These are phyloP conservation scores for Olyra latifolia DNA, from an alignment of 176 grass and related monocot genomes.

Conservation along the genomic window DNA sequence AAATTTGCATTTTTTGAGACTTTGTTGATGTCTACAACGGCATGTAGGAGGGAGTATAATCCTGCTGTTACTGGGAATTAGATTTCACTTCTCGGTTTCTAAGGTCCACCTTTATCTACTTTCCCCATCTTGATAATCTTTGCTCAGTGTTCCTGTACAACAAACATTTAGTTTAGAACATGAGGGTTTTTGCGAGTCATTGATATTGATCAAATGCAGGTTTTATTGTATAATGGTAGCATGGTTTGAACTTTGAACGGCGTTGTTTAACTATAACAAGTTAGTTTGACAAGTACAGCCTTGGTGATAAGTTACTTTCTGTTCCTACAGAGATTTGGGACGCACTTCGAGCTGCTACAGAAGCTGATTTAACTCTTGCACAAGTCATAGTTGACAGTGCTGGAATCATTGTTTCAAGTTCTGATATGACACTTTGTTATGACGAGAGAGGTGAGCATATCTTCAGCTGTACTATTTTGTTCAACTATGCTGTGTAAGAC, in stretches of 20 bases:
- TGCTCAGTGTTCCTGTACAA: background rate
- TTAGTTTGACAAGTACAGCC: background rate
- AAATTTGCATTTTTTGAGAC: too few species aligned
- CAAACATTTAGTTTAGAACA: background rate
- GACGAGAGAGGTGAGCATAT: constrained; percentile 73
- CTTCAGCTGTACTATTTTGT: background rate
- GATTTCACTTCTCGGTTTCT: background rate
- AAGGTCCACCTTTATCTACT: background rate
- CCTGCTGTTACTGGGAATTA: background rate
- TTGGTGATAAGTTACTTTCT: constrained; percentile 7
- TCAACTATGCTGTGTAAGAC: background rate
- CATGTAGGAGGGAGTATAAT: background rate
- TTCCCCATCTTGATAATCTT: background rate
- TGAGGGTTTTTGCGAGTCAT: background rate
- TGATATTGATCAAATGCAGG: constrained; percentile 2
- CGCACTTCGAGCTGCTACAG: constrained; percentile 72
- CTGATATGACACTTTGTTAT: constrained; percentile 80
- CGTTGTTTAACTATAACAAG: background rate
- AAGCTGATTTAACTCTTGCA: constrained; percentile 78
- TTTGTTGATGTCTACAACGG: too few species aligned
- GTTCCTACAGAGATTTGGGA: constrained; percentile 89
- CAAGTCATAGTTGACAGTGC: constrained; percentile 91
- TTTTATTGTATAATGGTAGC: background rate
- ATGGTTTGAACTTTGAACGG: background rate
- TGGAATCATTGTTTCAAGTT: constrained; percentile 77